Evolutionary conservation across 768 basidiomycete genomes (phyloP), one percentile per base, ranked within the genome.

Genomic region (Suillus subalutaceus): DNA sequence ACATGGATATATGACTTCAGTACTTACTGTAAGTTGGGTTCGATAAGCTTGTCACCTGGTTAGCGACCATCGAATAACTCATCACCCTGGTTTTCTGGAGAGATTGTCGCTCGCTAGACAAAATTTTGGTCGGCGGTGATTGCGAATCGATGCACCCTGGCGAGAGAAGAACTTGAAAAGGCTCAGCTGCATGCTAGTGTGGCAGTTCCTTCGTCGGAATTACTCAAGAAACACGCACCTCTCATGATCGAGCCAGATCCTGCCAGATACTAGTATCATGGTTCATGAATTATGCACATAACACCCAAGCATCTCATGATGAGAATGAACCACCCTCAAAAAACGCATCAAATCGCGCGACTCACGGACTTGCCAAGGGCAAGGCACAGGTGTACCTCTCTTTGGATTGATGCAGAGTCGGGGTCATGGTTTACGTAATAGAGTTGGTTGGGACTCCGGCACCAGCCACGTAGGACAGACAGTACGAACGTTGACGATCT

Each of bases 381-480:
- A 56, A 57, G 56, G 56, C n/a, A 57, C 55, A 35, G 35, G 35
- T 35, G 32, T 5, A 35, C n/a, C 9, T 12, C 20, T 50, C 37
- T 9, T 37, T 5, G 9, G 2, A 1, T 20, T 30, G 26, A 56
- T 20, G 2, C 4, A 37, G 12, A 18, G 10, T 30, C 26, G 40
- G 58, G 58, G 58, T 60, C 59, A 60, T 20, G 18, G 58, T 30
- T 43, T 30, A 53, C 52, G 18, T 53, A 38, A 43, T 60, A 26
- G 32, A 56, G 38, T n/a, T 26, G 35, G 40, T 18, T 4, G 16
- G 40, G 58, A 60, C 58, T 26, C 40, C 26, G 59, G 59, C 26
- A 60, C 59, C 40, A 18, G 59, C 38, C 38, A 60, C 59, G 40
- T 60, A 13, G 35, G 26, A 53, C 32, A 35, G 18, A 20, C 50